Conservation (phyloP, 257 asterid species). For the Haberlea rhodopensis region DNA sequence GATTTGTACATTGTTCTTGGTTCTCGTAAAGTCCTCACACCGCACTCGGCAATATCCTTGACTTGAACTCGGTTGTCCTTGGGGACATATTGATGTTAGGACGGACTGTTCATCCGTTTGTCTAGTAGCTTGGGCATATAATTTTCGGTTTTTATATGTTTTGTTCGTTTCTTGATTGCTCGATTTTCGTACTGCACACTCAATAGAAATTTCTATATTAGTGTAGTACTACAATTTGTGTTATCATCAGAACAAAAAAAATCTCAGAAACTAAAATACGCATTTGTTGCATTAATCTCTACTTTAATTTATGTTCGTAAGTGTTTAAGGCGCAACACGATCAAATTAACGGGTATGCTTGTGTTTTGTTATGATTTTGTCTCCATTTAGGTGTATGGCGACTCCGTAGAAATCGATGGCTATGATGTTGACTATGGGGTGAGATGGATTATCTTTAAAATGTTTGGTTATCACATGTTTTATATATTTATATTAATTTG, state of each 20-base stretch:
- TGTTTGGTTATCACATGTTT: background rate
- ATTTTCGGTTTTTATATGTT: too few species aligned
- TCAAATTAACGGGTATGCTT: background rate
- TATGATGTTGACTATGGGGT: slow-evolving; percentile 90
- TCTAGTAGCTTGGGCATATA: background rate
- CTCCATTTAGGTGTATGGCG: slow-evolving; percentile 71
- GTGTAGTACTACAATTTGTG: too few species aligned
- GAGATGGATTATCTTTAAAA: slow-evolving; percentile 22
- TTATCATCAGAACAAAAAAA: too few species aligned
- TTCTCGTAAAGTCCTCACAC: background rate
- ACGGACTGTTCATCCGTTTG: background rate
- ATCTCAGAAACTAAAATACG: background rate
- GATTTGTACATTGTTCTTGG: background rate
- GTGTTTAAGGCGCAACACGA: background rate
- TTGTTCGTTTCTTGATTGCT: background rate
- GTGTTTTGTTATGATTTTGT: slow-evolving; percentile 17
- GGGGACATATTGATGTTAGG: background rate
- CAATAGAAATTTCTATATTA: too few species aligned
- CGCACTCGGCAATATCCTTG: background rate
- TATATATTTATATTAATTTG: slow-evolving; percentile 15
- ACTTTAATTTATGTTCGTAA: background rate
- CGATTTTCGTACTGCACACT: background rate
- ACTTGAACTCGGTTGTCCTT: background rate
- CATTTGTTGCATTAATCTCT: background rate
- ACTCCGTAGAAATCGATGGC: slow-evolving; percentile 73